phyloP scores from a whole-genome alignment of 352 stramenopile genomes.

The Globisporangium nagaii region DNA sequence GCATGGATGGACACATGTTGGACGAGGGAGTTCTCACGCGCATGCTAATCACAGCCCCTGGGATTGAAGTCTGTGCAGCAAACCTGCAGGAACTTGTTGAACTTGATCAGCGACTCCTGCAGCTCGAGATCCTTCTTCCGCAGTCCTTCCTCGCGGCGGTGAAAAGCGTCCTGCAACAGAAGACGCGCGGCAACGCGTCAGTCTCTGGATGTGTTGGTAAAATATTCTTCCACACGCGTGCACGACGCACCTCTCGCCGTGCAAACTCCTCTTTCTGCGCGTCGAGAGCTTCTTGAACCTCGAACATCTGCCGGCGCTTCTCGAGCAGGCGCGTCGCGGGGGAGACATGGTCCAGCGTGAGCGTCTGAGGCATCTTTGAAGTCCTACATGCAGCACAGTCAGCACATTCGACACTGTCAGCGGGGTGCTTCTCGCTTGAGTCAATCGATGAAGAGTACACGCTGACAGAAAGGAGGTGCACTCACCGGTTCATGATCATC shows the following conservation, averaged over 20 bases:
- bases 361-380: conserved; percentile 77
- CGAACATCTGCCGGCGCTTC: conserved; percentile 94
- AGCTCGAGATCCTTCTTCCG: conserved; percentile 93
- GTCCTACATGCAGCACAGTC: conserved; percentile 1
- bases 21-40: too few species aligned
- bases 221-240: too few species aligned
- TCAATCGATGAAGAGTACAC: too few species aligned
- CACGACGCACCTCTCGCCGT: conserved; percentile 54
- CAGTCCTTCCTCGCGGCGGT: conserved; percentile 89
- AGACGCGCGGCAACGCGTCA: neutral
- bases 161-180: conserved; percentile 78
- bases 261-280: conserved; percentile 93
- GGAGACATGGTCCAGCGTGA: conserved; percentile 91
- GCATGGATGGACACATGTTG: too few species aligned
- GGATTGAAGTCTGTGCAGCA: too few species aligned
- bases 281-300: conserved; percentile 91
- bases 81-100: conserved; percentile 90
- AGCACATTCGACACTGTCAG: neutral
- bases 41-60: too few species aligned
- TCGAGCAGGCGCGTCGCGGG: conserved; percentile 90
- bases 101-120: conserved; percentile 95
- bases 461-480: neutral
- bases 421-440: neutral
- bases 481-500: conserved; percentile 69
- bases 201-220: too few species aligned